Base-by-base conservation (phyloP, 2,329 filamentous ascomycete species). In the Dothideomycetidae sp. region DNA sequence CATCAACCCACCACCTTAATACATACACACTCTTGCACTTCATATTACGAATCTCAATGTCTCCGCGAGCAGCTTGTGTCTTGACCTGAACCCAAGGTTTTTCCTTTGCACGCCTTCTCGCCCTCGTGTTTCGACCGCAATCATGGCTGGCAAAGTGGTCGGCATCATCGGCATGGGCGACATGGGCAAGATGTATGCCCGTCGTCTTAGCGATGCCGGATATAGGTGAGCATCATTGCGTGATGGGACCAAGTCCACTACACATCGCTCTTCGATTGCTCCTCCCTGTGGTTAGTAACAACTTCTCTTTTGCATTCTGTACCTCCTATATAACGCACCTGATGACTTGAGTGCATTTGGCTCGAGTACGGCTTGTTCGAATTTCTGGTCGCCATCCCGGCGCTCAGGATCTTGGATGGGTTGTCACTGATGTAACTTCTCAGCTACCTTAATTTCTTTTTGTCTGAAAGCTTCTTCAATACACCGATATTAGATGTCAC, bases 291-390 rank as follows among this genome's bases (percentile, higher is more conserved):
- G 57, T 61, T 57, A 54, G 59, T 52, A 31, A 29, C 38, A 46
- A 33, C 29, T 29, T 34, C 33, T 42, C 36, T 35, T 42, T 40
- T 31, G 37, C 29, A 21, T 41, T 29, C 35, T 17, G 29, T 28
- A 11, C 40, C 29, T 34, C 42, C 43, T 41, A 40, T 51, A 60
- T 59, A 59, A 58, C 85, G 36, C 36, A 38, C 13, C 29, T 92
- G 88, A 96, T 96, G 88, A 96, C 88, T 84, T 88, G 88, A 96
- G 88, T 86, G 88, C 88, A 96, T 96, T 96, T 96, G 88, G 88
- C 88, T 96, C 84, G 88, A 96, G 88, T 71, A 93, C 85, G 75
- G 75, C 67, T 62, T 66, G 68, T 65, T 63, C 65, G 61, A 53
- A 61, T 62, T 66, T 66, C 67, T 67, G 62, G 21, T 65, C 62